Evolutionary conservation across 441 rosid genomes (phyloP), one percentile per base, ranked within the genome.

Genomic region (Gossypium davidsonii): DNA sequence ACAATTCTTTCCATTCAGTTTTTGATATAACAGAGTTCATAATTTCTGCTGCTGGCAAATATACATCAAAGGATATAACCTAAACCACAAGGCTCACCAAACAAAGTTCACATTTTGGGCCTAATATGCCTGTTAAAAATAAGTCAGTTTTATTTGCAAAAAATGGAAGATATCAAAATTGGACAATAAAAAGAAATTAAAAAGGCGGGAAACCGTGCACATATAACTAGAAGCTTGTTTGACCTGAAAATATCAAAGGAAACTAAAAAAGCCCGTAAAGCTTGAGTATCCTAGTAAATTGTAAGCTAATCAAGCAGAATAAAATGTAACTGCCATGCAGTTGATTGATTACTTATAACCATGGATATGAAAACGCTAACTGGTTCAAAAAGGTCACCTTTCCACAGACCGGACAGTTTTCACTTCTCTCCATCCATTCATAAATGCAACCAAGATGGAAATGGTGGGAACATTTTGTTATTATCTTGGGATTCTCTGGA

Each of bases 341-440:
- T 6, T 25, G 12, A 23, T 46, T 17, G 37, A 28, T 67, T 67
- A 8, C 49, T 14, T 67, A 67, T 67, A 3, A n/a, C 18, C 58
- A 67, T 48, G 58, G 39, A 67, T 14, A 25, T 25, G 58, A 1
- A 44, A 46, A 21, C 9, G 37, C 23, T 46, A 21, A 67, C 8
- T 25, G 10, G 3, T 1, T 37, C 34, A 46, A 64, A 39, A 61
- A 72, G 12, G 73, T 77, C 85, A 89, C 93, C 93, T 87, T 86
- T 79, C 93, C 93, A 77, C 93, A 89, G 67, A 89, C 91, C n/a
- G 93, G 93, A 79, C 93, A 89, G 77, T 69, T 82, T 52, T 89
- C 91, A 81, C 93, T 89, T 83, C 91, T 85, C 82, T 89, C 93
- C 91, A 86, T 89, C 93, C 93, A 89, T 75, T 87, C 93, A 65